A percentile compares a stretch with the other conserved stretches of the same genome.
Conservation (phyloP, 2,329 filamentous ascomycete species). For the Beauveria rudraprayagi region DNA sequence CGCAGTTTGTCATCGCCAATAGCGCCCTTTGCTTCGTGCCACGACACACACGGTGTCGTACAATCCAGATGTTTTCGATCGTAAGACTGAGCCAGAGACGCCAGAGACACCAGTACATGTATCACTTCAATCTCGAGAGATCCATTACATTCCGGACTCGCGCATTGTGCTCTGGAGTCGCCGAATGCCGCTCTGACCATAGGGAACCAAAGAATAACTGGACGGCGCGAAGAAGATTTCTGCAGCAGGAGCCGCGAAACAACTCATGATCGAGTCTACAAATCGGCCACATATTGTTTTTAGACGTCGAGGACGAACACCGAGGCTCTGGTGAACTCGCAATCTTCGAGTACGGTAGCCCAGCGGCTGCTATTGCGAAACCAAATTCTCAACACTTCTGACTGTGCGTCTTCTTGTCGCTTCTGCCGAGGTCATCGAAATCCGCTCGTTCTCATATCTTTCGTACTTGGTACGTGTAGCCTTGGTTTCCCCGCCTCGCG, state of each 20-base stretch:
- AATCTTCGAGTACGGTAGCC: not conserved
- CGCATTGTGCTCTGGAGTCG: not conserved
- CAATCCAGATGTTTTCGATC: not conserved
- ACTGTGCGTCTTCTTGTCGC: not conserved
- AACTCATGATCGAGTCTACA: not conserved
- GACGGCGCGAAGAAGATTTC: not conserved
- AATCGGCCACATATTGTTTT: not conserved
- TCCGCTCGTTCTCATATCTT: not conserved
- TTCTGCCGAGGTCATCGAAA: not conserved
- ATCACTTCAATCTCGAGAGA: not conserved
- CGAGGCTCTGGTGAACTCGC: not conserved
- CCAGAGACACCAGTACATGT: not conserved
- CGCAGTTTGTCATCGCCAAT: not conserved
- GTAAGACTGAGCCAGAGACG: not conserved
- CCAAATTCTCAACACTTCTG: not conserved
- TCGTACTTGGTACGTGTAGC: not conserved
- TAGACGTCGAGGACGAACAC: not conserved
- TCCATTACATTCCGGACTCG: not conserved
- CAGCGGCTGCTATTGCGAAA: not conserved
- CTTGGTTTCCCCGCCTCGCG: not conserved
- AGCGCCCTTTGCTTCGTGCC: not conserved
- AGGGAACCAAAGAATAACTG: conserved; percentile 1
- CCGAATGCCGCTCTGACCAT: conserved; percentile 2
- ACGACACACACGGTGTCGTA: not conserved
- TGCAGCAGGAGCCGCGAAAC: not conserved